Percentiles rank a stretch among this genome's conserved stretches.
Evolutionary conservation across 2,329 filamentous ascomycete species (phyloP).

Genomic region (Pyrenochaeta sp.): DNA sequence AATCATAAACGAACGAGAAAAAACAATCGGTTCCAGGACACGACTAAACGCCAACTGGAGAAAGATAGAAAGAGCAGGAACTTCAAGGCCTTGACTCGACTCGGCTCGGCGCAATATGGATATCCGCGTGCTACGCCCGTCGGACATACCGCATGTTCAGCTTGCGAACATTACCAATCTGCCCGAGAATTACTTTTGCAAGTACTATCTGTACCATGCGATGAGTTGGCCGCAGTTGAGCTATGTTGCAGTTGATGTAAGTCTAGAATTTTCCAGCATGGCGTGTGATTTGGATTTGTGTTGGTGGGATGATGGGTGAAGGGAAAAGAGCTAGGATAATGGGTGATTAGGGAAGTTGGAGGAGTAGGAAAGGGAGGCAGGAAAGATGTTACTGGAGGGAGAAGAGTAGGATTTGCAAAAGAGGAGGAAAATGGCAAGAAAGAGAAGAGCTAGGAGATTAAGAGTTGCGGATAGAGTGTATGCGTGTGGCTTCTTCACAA

Average conservation of each 20-base stretch:
- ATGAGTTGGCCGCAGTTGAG: conserved; percentile 97
- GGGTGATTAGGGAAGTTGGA: no score
- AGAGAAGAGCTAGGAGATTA: no score
- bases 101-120: conserved; percentile 67
- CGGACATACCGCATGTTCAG: conserved; percentile 90
- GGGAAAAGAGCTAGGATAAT: no score
- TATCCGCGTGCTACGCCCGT: conserved; percentile 84
- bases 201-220: conserved; percentile 99
- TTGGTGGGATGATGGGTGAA: background rate
- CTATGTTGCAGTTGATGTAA: conserved; percentile 89
- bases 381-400: no score
- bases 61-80: background rate
- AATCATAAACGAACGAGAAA: background rate
- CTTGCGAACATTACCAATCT: conserved; percentile 99
- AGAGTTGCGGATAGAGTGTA: no score
- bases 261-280: conserved; percentile 22
- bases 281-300: background rate
- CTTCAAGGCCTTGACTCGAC: background rate
- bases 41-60: no score
- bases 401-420: no score
- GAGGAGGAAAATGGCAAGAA: no score
- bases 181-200: conserved; percentile 99
- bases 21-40: background rate
- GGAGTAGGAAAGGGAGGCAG: no score
- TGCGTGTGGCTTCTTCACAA: background rate